Base-by-base conservation (phyloP, 495 filamentous ascomycete genomes). In the Penicillium soppii region DNA sequence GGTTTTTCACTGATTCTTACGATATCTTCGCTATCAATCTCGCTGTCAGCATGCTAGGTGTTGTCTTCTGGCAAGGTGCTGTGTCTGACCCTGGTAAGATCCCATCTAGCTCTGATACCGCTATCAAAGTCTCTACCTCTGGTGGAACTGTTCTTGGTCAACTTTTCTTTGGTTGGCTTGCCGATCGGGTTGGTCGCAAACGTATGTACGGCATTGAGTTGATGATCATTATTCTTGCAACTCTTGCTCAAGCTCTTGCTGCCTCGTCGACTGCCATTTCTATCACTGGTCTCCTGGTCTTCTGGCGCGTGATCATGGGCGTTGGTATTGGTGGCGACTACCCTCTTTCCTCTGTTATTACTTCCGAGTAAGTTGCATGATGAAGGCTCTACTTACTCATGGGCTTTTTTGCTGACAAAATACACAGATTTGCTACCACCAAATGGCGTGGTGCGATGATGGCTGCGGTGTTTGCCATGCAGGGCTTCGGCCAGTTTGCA, bases 371-470 rank as follows among this genome's bases (percentile, higher is more conserved):
- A 63, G 81, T 76, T 23, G 5, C 5, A 5, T 30, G 19, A 16
- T 27, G 25, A 27, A 5, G 5, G 8, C 7, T 5, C 19, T 4
- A 32, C n/a, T 19, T 7, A n/a, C 13, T 8, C 1, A 23, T 9
- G 4, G 17, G 16, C 10, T 13, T 12, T 7, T 27, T 42, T 40
- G 50, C 64, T 57, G 13, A 51, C 26, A 29, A 4, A 35, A 10
- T 43, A n/a, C 43, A 7, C 58, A 85, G 81, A 66, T 91, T 90
- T 63, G 89, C 88, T 17, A 90, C 86, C 4, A 92, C 88, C 40
- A 86, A 89, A 63, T 90, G 87, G 85, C 78, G 90, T 47, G 90
- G 90, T 43, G 87, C 85, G 39, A 92, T 95, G 90, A 91, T 94
- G 86, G 84, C 78, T n/a, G 78, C 86, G 12, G 88, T 94, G 37